A percentile compares a stretch with the other conserved stretches of the same genome.
These are phyloP conservation scores for Ogataea nonfermentans DNA, from an alignment of 805 yeast species.

Conservation along the genomic window DNA sequence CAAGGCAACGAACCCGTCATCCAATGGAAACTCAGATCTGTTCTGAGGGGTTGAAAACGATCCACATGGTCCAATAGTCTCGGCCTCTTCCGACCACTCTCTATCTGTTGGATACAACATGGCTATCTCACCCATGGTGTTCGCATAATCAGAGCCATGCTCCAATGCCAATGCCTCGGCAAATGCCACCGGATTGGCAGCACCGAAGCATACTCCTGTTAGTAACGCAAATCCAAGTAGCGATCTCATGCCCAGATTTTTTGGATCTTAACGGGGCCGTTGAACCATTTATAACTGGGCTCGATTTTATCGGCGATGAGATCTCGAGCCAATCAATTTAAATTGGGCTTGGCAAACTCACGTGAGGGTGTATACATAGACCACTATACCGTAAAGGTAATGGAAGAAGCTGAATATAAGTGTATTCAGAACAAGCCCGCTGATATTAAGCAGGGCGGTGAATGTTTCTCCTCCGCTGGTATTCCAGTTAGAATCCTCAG, in stretches of 20 bases:
- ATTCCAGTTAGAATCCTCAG: constrained; percentile 15
- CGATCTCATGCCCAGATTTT: constrained; percentile 12
- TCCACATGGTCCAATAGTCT: constrained; percentile 48
- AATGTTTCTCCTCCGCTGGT: constrained; percentile 21
- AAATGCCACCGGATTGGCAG: constrained; percentile 31
- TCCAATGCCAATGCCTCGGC: constrained; percentile 34
- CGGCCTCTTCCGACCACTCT: constrained; percentile 46
- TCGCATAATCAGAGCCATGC: constrained; percentile 38
- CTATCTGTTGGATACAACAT: constrained; percentile 43
- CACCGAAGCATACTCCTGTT: constrained; percentile 19
- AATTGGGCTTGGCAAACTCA: constrained; percentile 4
- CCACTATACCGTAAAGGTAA: constrained; percentile 18
- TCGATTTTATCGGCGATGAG: constrained; percentile 14
- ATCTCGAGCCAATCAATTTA: constrained; percentile 1
- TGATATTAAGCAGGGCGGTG: constrained; percentile 16
- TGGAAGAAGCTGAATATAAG: constrained; percentile 23
- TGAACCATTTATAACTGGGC: constrained; percentile 1
- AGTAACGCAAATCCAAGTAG: constrained; percentile 13
- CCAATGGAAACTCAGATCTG: constrained; percentile 46
- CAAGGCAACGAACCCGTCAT: constrained; percentile 46
- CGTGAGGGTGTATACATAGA: constrained; percentile 18
- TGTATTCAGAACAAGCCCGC: constrained; percentile 22
- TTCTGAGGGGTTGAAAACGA: constrained; percentile 34
- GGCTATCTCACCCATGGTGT: constrained; percentile 41
- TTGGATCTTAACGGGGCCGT: neutral